These are phyloP conservation scores for Starmerella bombicola DNA, from an alignment of 805 yeast species.

Conservation along the genomic window DNA sequence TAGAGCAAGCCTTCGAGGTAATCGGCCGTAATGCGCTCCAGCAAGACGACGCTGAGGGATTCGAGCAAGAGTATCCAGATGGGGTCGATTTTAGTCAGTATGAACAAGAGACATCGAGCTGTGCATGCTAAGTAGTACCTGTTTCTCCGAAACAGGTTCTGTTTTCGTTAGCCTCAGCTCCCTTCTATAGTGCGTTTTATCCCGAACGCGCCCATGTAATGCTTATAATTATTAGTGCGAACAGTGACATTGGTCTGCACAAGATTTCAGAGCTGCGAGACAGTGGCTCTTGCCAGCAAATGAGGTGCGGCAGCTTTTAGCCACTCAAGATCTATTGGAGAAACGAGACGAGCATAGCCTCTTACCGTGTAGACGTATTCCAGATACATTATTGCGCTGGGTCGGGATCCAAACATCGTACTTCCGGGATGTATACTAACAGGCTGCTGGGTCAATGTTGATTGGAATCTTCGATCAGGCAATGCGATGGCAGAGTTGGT, in stretches of 20 bases:
- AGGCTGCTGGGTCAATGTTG: slow-evolving; percentile 65
- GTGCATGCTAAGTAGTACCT: slow-evolving; percentile 49
- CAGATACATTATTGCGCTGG: slow-evolving; percentile 84
- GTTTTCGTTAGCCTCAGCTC: too few relatives aligned
- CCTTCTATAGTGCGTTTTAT: too few relatives aligned
- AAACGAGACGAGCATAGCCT: slow-evolving; percentile 85
- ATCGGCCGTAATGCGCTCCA: slow-evolving; percentile 91
- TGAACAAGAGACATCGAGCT: slow-evolving; percentile 64
- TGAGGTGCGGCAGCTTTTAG: slow-evolving; percentile 28
- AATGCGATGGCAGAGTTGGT: slow-evolving; percentile 84
- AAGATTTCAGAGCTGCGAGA: background rate
- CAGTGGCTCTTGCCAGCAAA: slow-evolving; percentile 16
- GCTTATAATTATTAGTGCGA: too few relatives aligned
- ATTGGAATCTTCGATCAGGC: slow-evolving; percentile 87
- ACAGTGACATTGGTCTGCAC: background rate
- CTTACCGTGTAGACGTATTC: slow-evolving; percentile 89
- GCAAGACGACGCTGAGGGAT: slow-evolving; percentile 86
- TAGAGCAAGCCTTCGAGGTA: slow-evolving; percentile 90
- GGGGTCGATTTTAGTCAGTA: slow-evolving; percentile 82
- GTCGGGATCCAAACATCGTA: slow-evolving; percentile 62
- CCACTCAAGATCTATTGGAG: slow-evolving; percentile 73
- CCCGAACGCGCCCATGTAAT: too few relatives aligned
- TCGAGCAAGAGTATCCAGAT: slow-evolving; percentile 86
- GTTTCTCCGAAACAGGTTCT: too few relatives aligned
- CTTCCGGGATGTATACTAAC: slow-evolving; percentile 88